Evolutionary conservation across 495 filamentous ascomycete genomes (phyloP).

Genomic region (Penicillium odoratum): DNA sequence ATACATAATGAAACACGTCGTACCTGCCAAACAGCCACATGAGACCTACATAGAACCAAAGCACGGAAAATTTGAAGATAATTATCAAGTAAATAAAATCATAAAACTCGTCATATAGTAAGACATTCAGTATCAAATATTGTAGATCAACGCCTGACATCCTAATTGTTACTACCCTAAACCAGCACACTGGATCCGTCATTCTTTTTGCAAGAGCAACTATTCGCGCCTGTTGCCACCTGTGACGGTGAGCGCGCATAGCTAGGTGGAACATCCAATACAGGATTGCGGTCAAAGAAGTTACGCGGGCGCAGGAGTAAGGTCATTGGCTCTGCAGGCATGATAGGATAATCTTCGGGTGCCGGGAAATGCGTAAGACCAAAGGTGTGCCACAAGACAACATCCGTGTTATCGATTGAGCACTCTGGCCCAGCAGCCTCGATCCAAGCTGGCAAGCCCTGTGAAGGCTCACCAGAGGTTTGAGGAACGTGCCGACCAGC

Average conservation of each 20-base stretch:
- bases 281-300: slow-evolving; percentile 87
- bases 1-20: too few species aligned
- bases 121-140: too few species aligned
- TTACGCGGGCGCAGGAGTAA: slow-evolving; percentile 79
- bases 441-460: slow-evolving; percentile 82
- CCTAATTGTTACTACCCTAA: slow-evolving; percentile 14
- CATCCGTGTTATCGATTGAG: slow-evolving; percentile 78
- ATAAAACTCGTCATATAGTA: too few species aligned
- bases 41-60: too few species aligned
- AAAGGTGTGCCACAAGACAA: slow-evolving; percentile 97
- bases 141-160: too few species aligned
- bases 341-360: slow-evolving; percentile 92
- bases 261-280: slow-evolving; percentile 82
- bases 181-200: slow-evolving; percentile 47
- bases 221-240: slow-evolving; percentile 50
- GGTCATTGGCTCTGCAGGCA: slow-evolving; percentile 91
- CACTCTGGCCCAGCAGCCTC: slow-evolving; percentile 60
- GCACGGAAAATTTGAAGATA: too few species aligned
- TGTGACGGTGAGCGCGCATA: slow-evolving; percentile 73
- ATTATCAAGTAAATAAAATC: too few species aligned
- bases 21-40: too few species aligned
- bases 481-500: slow-evolving; percentile 94
- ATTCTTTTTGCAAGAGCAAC: slow-evolving; percentile 44
- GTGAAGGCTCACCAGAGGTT: slow-evolving; percentile 80
- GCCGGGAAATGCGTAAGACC: slow-evolving; percentile 90